These are phyloP conservation scores for Wickerhamomyces rabaulensis DNA, from an alignment of 805 yeast genomes.

Conservation along the genomic window DNA sequence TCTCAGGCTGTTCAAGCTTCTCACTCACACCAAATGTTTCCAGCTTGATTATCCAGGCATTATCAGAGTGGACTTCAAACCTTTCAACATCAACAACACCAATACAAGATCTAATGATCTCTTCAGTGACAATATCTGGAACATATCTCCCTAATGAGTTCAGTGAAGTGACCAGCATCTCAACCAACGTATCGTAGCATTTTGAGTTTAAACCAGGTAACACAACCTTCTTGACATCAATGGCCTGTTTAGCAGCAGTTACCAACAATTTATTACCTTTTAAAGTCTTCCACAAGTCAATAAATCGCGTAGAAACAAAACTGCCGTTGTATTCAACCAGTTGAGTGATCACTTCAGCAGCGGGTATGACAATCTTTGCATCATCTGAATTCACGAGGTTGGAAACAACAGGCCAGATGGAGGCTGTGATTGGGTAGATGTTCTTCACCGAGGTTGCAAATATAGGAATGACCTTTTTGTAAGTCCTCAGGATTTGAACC, in stretches of 20 bases:
- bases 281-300: conserved; percentile 38
- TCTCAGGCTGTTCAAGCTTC: background rate
- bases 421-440: conserved; percentile 46
- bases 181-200: conserved; percentile 15
- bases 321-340: conserved; percentile 35
- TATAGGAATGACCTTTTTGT: conserved; percentile 41
- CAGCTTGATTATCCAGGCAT: conserved; percentile 22
- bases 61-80: conserved; percentile 19
- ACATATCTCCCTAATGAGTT: conserved; percentile 17
- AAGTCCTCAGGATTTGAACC: conserved; percentile 49
- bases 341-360: conserved; percentile 24
- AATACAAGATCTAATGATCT: conserved; percentile 17
- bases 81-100: conserved; percentile 13
- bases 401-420: conserved; percentile 44
- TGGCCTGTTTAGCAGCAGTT: conserved; percentile 6
- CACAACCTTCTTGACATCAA: conserved; percentile 8
- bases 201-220: conserved; percentile 20
- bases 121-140: conserved; percentile 18
- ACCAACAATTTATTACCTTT: conserved; percentile 11
- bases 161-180: conserved; percentile 17
- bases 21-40: conserved; percentile 8
- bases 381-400: conserved; percentile 13
- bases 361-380: conserved; percentile 24
- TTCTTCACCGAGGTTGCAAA: conserved; percentile 43
- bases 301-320: conserved; percentile 42